phyloP scores from a whole-genome alignment of 2,329 filamentous ascomycete genomes.

The Didymella pomorum region DNA sequence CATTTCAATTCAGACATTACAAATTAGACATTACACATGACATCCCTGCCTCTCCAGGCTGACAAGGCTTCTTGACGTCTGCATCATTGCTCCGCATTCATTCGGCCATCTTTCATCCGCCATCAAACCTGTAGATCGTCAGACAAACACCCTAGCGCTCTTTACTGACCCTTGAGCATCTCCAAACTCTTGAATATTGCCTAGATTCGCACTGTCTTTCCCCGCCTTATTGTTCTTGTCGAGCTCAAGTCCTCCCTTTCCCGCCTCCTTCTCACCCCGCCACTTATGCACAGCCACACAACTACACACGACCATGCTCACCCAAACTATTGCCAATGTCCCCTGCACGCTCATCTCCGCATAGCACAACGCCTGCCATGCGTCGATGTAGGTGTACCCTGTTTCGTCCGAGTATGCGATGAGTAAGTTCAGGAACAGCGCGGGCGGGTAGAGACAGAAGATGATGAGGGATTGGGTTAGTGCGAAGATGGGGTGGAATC shows the following conservation, averaged over 20 bases:
- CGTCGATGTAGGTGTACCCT: not conserved
- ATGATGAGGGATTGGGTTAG: not conserved
- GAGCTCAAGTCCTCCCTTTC: not conserved
- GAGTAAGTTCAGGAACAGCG: not conserved
- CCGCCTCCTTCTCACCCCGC: not conserved
- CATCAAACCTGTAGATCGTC: no score
- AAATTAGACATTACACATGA: not conserved
- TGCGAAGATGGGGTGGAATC: slow-evolving; percentile 7
- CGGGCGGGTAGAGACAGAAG: not conserved
- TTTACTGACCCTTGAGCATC: not conserved
- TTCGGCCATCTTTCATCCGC: not conserved
- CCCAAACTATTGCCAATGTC: not conserved
- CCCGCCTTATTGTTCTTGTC: not conserved
- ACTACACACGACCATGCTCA: not conserved
- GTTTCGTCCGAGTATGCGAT: slow-evolving; percentile 2
- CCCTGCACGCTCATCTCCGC: slow-evolving; percentile 9
- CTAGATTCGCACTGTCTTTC: not conserved
- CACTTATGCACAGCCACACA: slow-evolving; percentile 4
- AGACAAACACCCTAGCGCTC: not conserved
- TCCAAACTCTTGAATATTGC: no score
- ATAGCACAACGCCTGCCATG: slow-evolving; percentile 1
- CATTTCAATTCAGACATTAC: not conserved
- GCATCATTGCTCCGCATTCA: not conserved
- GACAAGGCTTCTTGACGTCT: not conserved
- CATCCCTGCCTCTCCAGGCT: not conserved